These are phyloP conservation scores for Amanita rubescens DNA, from an alignment of 768 basidiomycete species.

Conservation along the genomic window DNA sequence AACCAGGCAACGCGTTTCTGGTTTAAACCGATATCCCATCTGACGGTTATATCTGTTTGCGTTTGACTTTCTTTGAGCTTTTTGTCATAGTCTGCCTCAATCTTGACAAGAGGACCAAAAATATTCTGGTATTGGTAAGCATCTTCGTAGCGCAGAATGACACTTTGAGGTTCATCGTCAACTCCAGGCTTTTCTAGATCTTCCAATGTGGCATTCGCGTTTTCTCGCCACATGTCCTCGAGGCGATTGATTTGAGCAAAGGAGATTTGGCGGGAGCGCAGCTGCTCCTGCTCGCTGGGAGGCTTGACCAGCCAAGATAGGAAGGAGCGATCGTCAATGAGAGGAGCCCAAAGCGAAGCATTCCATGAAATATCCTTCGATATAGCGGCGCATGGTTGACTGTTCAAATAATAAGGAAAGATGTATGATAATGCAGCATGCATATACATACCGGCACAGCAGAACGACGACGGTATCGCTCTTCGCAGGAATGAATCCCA, in stretches of 20 bases:
- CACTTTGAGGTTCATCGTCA: constrained; percentile 94
- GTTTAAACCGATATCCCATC: constrained; percentile 98
- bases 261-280: constrained; percentile 93
- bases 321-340: constrained; percentile 98
- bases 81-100: constrained; percentile 99
- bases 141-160: constrained; percentile 89
- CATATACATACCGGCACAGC: constrained; percentile 73
- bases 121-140: constrained; percentile 99
- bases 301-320: constrained; percentile 99
- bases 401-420: constrained; percentile 19
- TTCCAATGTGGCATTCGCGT: constrained; percentile 88
- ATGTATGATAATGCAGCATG: not conserved
- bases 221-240: constrained; percentile 97
- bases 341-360: constrained; percentile 92
- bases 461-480: constrained; percentile 98
- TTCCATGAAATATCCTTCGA: constrained; percentile 99
- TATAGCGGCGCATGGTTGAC: constrained; percentile 96
- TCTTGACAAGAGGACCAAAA: constrained; percentile 97
- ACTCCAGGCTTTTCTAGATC: constrained; percentile 97
- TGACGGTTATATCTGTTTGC: constrained; percentile 90
- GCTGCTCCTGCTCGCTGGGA: constrained; percentile 92
- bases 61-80: constrained; percentile 97
- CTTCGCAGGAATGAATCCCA: constrained; percentile 99
- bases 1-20: constrained; percentile 99
- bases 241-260: constrained; percentile 96